These are phyloP conservation scores for Jaltomata sinuosa DNA, from an alignment of 257 asterid species.

Conservation along the genomic window DNA sequence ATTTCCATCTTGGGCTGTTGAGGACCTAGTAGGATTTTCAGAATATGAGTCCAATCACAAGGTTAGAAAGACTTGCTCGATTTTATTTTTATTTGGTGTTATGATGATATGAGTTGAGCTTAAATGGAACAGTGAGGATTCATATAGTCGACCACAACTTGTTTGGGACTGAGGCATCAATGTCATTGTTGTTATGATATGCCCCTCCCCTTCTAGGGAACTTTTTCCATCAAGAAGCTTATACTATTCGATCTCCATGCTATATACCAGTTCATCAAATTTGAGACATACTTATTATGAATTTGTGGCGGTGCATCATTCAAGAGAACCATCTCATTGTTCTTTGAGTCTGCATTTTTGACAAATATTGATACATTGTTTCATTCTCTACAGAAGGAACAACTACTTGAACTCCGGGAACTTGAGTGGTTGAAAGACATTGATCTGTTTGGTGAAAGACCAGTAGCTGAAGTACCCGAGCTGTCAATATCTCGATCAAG, in stretches of 20 bases:
- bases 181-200: no score
- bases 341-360: not conserved
- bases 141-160: not conserved
- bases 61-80: constrained; percentile 22
- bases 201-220: no score
- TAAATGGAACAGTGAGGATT: no score
- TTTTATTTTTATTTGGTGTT: not conserved
- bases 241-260: not conserved
- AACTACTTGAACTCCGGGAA: constrained; percentile 57
- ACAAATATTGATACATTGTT: not conserved
- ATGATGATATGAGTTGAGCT: no score
- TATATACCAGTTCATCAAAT: not conserved
- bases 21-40: no score
- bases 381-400: constrained; percentile 45
- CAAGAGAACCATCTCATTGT: not conserved
- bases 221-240: not conserved
- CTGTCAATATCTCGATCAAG: constrained; percentile 39
- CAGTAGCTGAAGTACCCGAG: constrained; percentile 58
- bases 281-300: not conserved
- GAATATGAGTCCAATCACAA: constrained; percentile 50
- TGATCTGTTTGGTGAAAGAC: constrained; percentile 43
- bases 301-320: not conserved
- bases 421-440: constrained; percentile 63
- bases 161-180: not conserved
- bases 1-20: no score